These are phyloP conservation scores for Russula olivacea DNA, from an alignment of 768 basidiomycete species.

Conservation along the genomic window DNA sequence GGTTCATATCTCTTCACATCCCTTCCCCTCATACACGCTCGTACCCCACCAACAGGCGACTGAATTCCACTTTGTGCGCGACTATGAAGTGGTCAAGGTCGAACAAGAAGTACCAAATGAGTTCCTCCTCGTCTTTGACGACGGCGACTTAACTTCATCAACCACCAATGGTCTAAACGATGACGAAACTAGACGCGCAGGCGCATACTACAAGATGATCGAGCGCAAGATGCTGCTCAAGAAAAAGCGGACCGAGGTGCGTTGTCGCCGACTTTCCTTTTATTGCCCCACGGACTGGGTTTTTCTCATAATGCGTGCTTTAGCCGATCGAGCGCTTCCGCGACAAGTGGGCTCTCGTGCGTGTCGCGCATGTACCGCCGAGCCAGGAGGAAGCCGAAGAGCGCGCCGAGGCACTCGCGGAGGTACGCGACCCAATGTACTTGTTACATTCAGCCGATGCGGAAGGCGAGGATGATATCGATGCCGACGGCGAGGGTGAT, in stretches of 20 bases:
- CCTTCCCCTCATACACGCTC: not conserved
- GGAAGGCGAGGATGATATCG: slow-evolving; percentile 55
- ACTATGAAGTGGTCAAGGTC: slow-evolving; percentile 83
- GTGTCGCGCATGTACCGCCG: slow-evolving; percentile 64
- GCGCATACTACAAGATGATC: slow-evolving; percentile 86
- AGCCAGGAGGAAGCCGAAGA: slow-evolving; percentile 70
- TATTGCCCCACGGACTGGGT: not conserved
- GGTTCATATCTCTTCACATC: slow-evolving; percentile 13
- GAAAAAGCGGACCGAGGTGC: slow-evolving; percentile 75
- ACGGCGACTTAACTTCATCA: slow-evolving; percentile 31
- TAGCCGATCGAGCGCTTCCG: slow-evolving; percentile 67
- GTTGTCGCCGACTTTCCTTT: slow-evolving; percentile 27
- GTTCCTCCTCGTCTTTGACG: slow-evolving; percentile 69
- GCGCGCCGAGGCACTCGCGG: slow-evolving; percentile 69
- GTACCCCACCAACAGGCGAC: slow-evolving; percentile 45
- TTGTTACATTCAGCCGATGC: slow-evolving; percentile 42
- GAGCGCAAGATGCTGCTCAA: slow-evolving; percentile 84
- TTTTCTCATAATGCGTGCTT: slow-evolving; percentile 6
- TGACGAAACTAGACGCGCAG: slow-evolving; percentile 34
- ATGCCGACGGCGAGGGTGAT: slow-evolving; percentile 41
- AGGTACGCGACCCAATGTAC: slow-evolving; percentile 64
- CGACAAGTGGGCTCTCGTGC: slow-evolving; percentile 80
- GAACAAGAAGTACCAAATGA: slow-evolving; percentile 85
- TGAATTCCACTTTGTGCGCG: slow-evolving; percentile 69
- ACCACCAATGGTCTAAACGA: not conserved